These are phyloP conservation scores for Zygoascus tannicola DNA, from an alignment of 805 yeast genomes.

Conservation along the genomic window DNA sequence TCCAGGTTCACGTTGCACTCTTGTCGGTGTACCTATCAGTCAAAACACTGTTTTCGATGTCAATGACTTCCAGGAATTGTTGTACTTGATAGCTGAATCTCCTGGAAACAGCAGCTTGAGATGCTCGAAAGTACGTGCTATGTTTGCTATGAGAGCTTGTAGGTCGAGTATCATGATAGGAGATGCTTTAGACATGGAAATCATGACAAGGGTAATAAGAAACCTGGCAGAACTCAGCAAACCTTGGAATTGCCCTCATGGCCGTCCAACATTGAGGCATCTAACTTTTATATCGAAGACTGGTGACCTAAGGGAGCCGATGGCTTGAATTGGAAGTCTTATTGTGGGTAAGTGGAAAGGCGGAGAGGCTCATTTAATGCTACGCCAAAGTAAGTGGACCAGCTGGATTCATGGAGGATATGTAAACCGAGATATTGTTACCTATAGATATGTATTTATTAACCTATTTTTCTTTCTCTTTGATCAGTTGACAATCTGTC, in stretches of 20 bases:
- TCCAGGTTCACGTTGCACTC: slow-evolving; percentile 48
- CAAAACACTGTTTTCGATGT: slow-evolving; percentile 57
- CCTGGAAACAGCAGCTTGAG: slow-evolving; percentile 39
- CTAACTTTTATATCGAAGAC: slow-evolving; percentile 29
- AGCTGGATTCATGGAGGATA: slow-evolving; percentile 1
- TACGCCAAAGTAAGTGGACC: no score
- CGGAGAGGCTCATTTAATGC: no score
- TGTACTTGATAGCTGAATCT: slow-evolving; percentile 51
- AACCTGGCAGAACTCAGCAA: slow-evolving; percentile 66
- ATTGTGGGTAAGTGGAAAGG: no score
- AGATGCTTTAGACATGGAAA: slow-evolving; percentile 42
- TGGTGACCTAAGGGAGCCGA: no score
- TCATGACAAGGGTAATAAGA: slow-evolving; percentile 61
- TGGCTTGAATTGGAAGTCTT: no score
- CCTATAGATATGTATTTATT: not conserved
- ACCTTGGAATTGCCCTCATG: slow-evolving; percentile 96
- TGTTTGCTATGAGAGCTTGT: slow-evolving; percentile 95
- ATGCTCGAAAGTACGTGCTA: slow-evolving; percentile 69
- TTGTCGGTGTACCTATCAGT: slow-evolving; percentile 64
- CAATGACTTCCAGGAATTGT: slow-evolving; percentile 64
- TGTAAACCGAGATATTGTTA: not conserved
- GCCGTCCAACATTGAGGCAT: slow-evolving; percentile 94
- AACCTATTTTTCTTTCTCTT: not conserved
- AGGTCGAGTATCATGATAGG: slow-evolving; percentile 94
- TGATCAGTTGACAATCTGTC: slow-evolving; percentile 19